These are phyloP conservation scores for Penicillium thymicola DNA, from an alignment of 2,329 filamentous ascomycete genomes.

Conservation along the genomic window DNA sequence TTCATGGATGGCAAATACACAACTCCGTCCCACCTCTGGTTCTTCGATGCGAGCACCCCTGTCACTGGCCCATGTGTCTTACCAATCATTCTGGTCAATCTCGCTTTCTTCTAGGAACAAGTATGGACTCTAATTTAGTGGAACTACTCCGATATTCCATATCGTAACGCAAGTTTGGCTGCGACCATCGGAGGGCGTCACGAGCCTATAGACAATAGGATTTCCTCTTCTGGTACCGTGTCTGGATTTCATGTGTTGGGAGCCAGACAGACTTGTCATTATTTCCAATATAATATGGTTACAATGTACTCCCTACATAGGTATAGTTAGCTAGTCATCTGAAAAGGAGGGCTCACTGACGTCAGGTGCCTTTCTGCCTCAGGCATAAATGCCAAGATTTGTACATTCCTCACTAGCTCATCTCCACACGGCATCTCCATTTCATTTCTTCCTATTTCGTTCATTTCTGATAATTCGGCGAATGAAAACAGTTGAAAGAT, in stretches of 20 bases:
- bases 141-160: neutral
- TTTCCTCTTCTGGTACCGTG: neutral
- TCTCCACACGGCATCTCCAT: neutral
- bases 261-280: neutral
- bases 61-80: neutral
- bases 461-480: neutral
- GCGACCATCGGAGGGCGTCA: neutral
- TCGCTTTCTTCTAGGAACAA: neutral
- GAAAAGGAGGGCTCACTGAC: slow-evolving; percentile 13
- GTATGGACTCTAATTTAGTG: neutral
- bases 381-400: neutral
- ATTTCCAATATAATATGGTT: neutral
- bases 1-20: neutral
- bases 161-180: neutral
- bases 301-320: neutral
- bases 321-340: neutral
- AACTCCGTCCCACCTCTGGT: neutral
- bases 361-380: slow-evolving; percentile 14
- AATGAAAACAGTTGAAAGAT: neutral
- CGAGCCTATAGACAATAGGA: neutral
- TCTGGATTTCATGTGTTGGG: rapidly evolving
- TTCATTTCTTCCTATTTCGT: neutral
- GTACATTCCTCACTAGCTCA: neutral
- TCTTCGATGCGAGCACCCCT: neutral
- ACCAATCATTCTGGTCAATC: neutral